Percentiles rank a stretch among this genome's conserved stretches.
Evolutionary conservation across 129 eudicot genomes (phyloP).

Genomic region (Oenanthe sinensis): DNA sequence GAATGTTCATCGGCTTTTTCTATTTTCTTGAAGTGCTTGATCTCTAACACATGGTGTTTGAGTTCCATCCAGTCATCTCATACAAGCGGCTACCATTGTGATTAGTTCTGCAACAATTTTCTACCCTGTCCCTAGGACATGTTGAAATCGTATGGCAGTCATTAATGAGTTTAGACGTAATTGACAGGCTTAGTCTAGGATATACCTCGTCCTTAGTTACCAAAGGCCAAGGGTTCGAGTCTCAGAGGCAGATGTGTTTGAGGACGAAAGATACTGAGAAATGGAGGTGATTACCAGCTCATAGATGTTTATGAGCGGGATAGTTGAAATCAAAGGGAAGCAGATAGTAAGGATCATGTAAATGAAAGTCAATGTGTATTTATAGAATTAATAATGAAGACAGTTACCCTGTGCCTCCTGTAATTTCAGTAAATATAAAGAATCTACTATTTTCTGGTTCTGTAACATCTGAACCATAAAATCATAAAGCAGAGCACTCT

Average conservation of each 20-base stretch:
- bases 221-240: background rate
- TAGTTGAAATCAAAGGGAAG: background rate
- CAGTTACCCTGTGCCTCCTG: background rate
- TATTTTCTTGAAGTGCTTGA: too few species aligned
- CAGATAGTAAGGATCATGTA: background rate
- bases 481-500: conserved; percentile 67
- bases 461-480: conserved; percentile 75
- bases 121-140: too few species aligned
- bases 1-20: too few species aligned
- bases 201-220: background rate
- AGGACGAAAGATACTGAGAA: too few species aligned
- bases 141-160: too few species aligned
- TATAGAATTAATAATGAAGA: background rate
- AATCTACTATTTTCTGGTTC: conserved; percentile 33
- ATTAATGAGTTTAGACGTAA: too few species aligned
- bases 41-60: too few species aligned
- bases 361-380: background rate
- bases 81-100: too few species aligned
- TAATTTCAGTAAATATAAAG: background rate
- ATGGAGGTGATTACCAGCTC: too few species aligned
- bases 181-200: background rate
- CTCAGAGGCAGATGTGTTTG: background rate
- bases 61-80: too few species aligned
- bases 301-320: background rate
- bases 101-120: too few species aligned